phyloP scores from a whole-genome alignment of 805 yeast species.

The Lipomyces yamadae region DNA sequence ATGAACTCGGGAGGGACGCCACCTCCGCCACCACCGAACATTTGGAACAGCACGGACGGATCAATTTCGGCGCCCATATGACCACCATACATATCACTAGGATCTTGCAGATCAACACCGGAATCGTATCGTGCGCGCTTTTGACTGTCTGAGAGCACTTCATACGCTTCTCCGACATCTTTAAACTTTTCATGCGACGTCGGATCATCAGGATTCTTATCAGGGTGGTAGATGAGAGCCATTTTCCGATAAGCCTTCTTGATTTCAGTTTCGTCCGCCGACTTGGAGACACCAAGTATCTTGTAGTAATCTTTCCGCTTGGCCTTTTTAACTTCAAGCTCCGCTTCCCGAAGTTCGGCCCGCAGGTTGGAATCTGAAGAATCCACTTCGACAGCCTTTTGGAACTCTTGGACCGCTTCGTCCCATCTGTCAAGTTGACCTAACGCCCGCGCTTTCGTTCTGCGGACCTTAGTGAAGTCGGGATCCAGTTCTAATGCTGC shows the following conservation, averaged over 20 bases:
- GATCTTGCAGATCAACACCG: conserved; percentile 69
- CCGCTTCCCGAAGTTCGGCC: conserved; percentile 50
- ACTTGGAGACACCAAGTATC: conserved; percentile 56
- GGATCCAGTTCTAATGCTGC: conserved; percentile 69
- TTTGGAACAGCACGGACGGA: conserved; percentile 47
- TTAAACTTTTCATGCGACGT: conserved; percentile 94
- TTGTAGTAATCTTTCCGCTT: conserved; percentile 64
- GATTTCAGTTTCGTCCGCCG: conserved; percentile 61
- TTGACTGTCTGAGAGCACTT: conserved; percentile 79
- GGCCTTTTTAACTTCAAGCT: conserved; percentile 49
- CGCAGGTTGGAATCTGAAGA: conserved; percentile 46
- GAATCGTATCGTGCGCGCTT: conserved; percentile 89
- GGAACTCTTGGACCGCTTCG: conserved; percentile 48
- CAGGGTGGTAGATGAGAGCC: conserved; percentile 83
- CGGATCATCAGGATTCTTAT: conserved; percentile 78
- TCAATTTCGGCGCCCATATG: conserved; percentile 56
- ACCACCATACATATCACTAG: conserved; percentile 63
- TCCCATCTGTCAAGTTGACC: conserved; percentile 50
- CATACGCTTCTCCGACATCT: conserved; percentile 87
- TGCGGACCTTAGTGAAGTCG: conserved; percentile 65
- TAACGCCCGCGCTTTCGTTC: conserved; percentile 50
- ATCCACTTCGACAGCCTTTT: conserved; percentile 47
- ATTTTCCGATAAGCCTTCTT: conserved; percentile 77
- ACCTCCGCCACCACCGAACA: conserved; percentile 47
- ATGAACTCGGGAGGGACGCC: conserved; percentile 30